A percentile compares a stretch with the other conserved stretches of the same genome.
Conservation (phyloP, 1,284 basidiomycete species). For the Trichosporon sp. region DNA sequence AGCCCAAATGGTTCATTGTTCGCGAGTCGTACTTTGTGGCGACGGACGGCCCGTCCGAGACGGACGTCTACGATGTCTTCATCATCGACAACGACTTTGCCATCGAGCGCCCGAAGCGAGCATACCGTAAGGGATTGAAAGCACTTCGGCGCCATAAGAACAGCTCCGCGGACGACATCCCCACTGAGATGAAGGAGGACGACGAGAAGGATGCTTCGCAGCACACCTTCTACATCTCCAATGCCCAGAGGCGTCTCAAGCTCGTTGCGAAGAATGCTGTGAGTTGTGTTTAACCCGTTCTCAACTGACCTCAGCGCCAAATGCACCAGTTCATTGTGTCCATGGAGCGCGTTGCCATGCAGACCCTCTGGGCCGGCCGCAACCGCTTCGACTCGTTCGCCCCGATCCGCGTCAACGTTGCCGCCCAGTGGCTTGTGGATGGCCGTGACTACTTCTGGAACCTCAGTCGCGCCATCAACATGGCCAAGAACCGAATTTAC, state of each 20-base stretch:
- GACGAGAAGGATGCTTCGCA: slow-evolving; percentile 56
- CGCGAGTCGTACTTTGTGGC: slow-evolving; percentile 90
- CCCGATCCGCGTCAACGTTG: slow-evolving; percentile 88
- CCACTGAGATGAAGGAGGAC: slow-evolving; percentile 37
- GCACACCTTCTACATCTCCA: slow-evolving; percentile 93
- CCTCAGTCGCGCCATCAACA: slow-evolving; percentile 85
- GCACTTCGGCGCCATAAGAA: slow-evolving; percentile 3
- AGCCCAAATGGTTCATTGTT: slow-evolving; percentile 88
- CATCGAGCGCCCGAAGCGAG: slow-evolving; percentile 65
- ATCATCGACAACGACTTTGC: slow-evolving; percentile 86
- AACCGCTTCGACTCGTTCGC: slow-evolving; percentile 95
- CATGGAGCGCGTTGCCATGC: slow-evolving; percentile 77
- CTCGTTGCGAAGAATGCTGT: slow-evolving; percentile 87
- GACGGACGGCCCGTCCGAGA: slow-evolving; percentile 81
- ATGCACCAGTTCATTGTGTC: slow-evolving; percentile 98
- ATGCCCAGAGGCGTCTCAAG: slow-evolving; percentile 87
- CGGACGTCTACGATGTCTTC: slow-evolving; percentile 88
- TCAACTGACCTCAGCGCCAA: slow-evolving; percentile 67
- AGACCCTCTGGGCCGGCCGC: slow-evolving; percentile 75
- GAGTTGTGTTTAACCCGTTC: slow-evolving; percentile 27
- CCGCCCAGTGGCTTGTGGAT: slow-evolving; percentile 98
- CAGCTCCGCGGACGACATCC: slow-evolving; percentile 7
- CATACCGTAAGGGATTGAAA: slow-evolving; percentile 49
- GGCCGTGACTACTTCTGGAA: slow-evolving; percentile 98
- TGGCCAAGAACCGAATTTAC: slow-evolving; percentile 86